Percentiles rank a stretch among this genome's conserved stretches.
Evolutionary conservation across 2,329 filamentous ascomycete genomes (phyloP).

Genomic region (Aspergillus sp.): DNA sequence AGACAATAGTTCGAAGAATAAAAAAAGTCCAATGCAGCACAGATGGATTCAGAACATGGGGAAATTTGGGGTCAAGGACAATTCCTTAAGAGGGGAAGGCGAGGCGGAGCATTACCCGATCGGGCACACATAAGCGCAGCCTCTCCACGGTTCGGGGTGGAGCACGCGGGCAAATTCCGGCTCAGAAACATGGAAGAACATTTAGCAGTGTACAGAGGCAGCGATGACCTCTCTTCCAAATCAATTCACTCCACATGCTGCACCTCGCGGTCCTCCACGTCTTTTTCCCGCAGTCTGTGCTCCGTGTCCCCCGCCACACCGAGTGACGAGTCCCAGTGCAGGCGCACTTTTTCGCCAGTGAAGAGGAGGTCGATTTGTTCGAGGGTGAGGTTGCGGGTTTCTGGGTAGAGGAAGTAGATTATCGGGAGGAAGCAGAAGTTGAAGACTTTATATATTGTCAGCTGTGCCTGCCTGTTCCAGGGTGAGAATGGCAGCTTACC

Average conservation of each 20-base stretch:
- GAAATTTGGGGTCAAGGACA: slow-evolving; percentile 4
- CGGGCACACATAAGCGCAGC: slow-evolving; percentile 25
- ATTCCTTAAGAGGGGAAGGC: slow-evolving; percentile 15
- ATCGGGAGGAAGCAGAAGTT: slow-evolving; percentile 56
- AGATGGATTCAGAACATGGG: not conserved
- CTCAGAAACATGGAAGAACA: not conserved
- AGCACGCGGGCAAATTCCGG: slow-evolving; percentile 15
- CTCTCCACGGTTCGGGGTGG: not conserved
- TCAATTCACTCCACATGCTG: slow-evolving; percentile 30
- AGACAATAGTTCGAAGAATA: not conserved
- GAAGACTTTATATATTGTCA: slow-evolving; percentile 34
- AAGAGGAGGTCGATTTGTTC: slow-evolving; percentile 42
- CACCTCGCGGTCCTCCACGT: slow-evolving; percentile 12
- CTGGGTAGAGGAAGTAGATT: slow-evolving; percentile 49
- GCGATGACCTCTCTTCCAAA: not conserved
- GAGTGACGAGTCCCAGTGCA: slow-evolving; percentile 38
- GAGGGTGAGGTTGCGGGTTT: slow-evolving; percentile 37
- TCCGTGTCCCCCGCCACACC: slow-evolving; percentile 29
- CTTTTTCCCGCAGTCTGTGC: slow-evolving; percentile 25
- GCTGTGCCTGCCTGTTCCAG: not conserved
- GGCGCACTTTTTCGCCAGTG: slow-evolving; percentile 34
- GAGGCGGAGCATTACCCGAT: slow-evolving; percentile 21
- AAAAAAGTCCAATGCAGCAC: not conserved
- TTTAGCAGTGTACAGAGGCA: not conserved
- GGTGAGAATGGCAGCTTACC: slow-evolving; percentile 20